Evolutionary conservation across 2,329 filamentous ascomycete genomes (phyloP).

Genomic region (Xylaria hypoxylon): DNA sequence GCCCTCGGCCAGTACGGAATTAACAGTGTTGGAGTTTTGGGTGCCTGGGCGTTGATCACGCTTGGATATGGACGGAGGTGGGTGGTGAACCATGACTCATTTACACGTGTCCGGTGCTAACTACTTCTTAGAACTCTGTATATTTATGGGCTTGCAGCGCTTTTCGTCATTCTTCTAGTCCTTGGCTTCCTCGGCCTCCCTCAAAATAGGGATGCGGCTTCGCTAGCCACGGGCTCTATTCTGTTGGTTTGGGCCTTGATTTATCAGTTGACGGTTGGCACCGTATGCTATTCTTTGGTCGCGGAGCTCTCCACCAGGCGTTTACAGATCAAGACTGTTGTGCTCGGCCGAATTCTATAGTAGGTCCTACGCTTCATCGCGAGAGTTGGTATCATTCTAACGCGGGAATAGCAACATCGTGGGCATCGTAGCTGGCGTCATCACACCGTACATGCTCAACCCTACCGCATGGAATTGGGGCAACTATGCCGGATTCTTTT

Average conservation of each 20-base stretch:
- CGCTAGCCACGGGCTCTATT: conserved; percentile 83
- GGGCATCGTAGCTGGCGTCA: conserved; percentile 81
- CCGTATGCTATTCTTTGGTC: conserved; percentile 89
- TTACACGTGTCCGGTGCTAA: conserved; percentile 48
- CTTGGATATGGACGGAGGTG: conserved; percentile 78
- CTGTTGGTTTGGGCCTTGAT: conserved; percentile 86
- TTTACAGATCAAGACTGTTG: conserved; percentile 91
- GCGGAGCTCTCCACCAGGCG: conserved; percentile 84
- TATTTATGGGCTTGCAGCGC: conserved; percentile 77
- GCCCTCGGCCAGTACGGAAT: conserved; percentile 74
- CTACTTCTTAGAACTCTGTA: conserved; percentile 69
- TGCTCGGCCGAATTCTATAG: conserved; percentile 83
- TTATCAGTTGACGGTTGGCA: conserved; percentile 89
- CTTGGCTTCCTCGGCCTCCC: conserved; percentile 87
- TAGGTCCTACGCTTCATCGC: conserved; percentile 50
- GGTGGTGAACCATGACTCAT: conserved; percentile 18
- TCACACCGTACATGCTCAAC: conserved; percentile 95
- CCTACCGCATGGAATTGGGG: conserved; percentile 87
- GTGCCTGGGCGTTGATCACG: conserved; percentile 84
- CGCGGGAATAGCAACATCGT: conserved; percentile 73
- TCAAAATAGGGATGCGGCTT: conserved; percentile 70
- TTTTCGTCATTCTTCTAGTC: conserved; percentile 81
- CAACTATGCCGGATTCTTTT: conserved; percentile 90
- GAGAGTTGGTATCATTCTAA: conserved; percentile 20
- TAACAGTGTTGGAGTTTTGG: conserved; percentile 84